Evolutionary conservation across 345 rosid species (phyloP), one percentile per base, ranked within the genome.

Genomic region (Eucalyptus erythrocorys): DNA sequence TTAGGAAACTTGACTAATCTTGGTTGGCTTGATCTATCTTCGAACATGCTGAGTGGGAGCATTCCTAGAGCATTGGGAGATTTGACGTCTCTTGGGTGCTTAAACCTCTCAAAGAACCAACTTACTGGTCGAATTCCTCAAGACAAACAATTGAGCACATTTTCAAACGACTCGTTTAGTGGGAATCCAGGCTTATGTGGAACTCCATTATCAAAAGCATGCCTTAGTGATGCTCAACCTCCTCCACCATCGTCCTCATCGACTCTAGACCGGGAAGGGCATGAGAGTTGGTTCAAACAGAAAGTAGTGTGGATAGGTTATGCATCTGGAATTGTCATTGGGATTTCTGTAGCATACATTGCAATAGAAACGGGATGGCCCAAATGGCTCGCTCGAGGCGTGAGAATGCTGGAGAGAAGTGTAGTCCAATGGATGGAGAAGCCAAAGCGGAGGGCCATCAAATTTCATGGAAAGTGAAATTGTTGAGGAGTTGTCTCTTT

Each of bases 221-320:
- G 32, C 32, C 68, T 34, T 6, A 4, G 68, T 4, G 15, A 61
- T 61, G 27, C 68, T 30, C 68, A 30, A 26, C 68, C 68, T 13
- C 32, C 8, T 61, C 34, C 3, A 13, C 16, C 68, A 30, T 61
- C 32, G 6, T 13, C 34, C 68, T 13, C 7, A 7, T 61, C 34
- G 2, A 12, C 34, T 13, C 13, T 30, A 1, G 14, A 59, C 5
- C 8, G 1, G 8, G n/a, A 30, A 27, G 34, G 3, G 13, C 32
- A n/a, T 61, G 32, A 61, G 16, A 61, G 32, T 61, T 61, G 68
- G 68, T 30, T 61, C 16, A 61, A 61, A 30, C 7, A 61, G 7
- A 13, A 30, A 61, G 34, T 13, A 13, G 32, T 30, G 32, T 61
- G 16, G 68, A 13, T 61, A 3, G 32, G 68, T 61, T 61, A 61